These are phyloP conservation scores for Cephalotrichum gorgonifer DNA, from an alignment of 2,329 filamentous ascomycete genomes.

Conservation along the genomic window DNA sequence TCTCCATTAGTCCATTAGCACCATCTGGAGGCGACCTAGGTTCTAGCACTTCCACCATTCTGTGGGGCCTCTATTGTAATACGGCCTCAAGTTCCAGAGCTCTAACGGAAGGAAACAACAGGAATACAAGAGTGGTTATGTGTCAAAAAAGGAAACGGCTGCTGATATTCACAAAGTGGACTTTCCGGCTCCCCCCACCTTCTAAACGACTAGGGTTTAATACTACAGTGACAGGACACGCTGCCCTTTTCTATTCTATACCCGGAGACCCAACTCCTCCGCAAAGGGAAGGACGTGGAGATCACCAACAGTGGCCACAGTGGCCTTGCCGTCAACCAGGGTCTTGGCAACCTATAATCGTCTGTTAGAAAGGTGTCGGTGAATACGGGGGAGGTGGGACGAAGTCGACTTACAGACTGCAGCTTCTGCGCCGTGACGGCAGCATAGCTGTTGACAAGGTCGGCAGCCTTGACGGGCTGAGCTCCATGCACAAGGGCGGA, in stretches of 20 bases:
- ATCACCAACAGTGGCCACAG: conserved; percentile 84
- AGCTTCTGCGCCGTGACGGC: conserved; percentile 74
- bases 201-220: conserved; percentile 9
- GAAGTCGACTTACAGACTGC: conserved; percentile 58
- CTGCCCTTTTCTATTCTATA: conserved; percentile 48
- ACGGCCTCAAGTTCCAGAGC: no score
- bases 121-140: background rate
- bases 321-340: conserved; percentile 78
- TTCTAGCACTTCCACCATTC: no score
- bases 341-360: conserved; percentile 68
- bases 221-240: conserved; percentile 10
- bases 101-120: background rate
- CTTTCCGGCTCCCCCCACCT: conserved; percentile 8
- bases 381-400: conserved; percentile 1
- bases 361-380: conserved; percentile 14
- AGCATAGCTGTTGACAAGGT: conserved; percentile 69
- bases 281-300: conserved; percentile 85
- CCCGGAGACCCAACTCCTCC: conserved; percentile 85
- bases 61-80: no score
- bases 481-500: conserved; percentile 71
- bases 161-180: conserved; percentile 34
- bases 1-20: no score
- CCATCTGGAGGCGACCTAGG: no score
- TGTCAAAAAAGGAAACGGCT: conserved; percentile 19
- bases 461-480: conserved; percentile 74